These are phyloP conservation scores for Trichoderma semiorbis DNA, from an alignment of 2,329 filamentous ascomycete species.

Conservation along the genomic window DNA sequence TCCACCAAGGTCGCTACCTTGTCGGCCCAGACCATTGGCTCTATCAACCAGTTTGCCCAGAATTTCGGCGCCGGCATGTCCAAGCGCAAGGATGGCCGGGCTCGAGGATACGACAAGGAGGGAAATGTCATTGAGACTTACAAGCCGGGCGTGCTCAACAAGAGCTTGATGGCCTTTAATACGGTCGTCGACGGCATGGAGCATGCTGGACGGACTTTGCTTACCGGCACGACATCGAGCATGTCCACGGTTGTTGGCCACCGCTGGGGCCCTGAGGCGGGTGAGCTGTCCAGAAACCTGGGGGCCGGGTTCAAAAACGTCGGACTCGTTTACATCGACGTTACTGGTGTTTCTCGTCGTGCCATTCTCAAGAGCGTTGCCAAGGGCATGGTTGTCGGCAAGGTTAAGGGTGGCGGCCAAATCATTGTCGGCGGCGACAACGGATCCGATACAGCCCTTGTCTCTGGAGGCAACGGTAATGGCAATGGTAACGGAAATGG, in stretches of 20 bases:
- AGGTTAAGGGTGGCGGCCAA: constrained; percentile 69
- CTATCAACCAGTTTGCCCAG: constrained; percentile 79
- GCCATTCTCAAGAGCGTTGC: constrained; percentile 93
- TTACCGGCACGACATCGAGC: constrained; percentile 71
- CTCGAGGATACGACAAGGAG: constrained; percentile 64
- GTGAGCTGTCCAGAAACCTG: constrained; percentile 68
- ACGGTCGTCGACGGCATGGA: constrained; percentile 93
- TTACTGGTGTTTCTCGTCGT: constrained; percentile 82
- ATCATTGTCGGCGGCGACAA: constrained; percentile 67
- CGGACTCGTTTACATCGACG: constrained; percentile 94
- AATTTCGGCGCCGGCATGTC: constrained; percentile 76
- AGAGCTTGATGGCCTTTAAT: constrained; percentile 92
- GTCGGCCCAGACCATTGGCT: constrained; percentile 81
- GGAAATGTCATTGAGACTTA: constrained; percentile 63
- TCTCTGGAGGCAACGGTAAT: constrained; percentile 25
- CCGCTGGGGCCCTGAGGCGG: constrained; percentile 82
- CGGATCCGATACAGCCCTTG: constrained; percentile 17
- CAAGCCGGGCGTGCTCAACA: constrained; percentile 91
- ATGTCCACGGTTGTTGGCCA: constrained; percentile 85
- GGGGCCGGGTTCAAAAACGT: constrained; percentile 93
- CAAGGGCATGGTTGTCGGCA: constrained; percentile 91
- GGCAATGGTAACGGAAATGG: constrained; percentile 13
- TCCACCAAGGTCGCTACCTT: constrained; percentile 75
- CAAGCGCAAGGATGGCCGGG: constrained; percentile 48
- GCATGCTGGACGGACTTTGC: constrained; percentile 73